These are phyloP conservation scores for Fusarium lateritium DNA, from an alignment of 2,329 filamentous ascomycete species.

Conservation along the genomic window DNA sequence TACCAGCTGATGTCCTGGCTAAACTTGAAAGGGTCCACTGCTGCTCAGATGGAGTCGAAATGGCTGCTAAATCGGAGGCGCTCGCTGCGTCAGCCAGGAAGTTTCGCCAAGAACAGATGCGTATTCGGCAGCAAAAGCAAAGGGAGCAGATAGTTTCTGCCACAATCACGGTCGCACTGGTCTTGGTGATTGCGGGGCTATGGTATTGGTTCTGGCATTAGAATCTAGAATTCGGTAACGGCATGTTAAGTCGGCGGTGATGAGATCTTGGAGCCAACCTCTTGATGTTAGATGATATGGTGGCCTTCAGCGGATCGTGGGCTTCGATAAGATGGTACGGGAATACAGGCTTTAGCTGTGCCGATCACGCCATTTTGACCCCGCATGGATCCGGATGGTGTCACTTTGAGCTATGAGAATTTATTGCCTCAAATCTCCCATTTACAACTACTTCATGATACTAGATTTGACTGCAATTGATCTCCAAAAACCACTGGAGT, in stretches of 20 bases:
- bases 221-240: too few relatives aligned
- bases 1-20: not conserved
- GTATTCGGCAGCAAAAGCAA: not conserved
- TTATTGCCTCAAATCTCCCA: conserved; percentile 12
- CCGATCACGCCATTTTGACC: conserved; percentile 35
- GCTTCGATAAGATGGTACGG: not conserved
- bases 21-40: not conserved
- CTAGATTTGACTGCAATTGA: not conserved
- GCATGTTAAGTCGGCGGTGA: accelerated
- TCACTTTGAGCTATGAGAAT: conserved; percentile 1
- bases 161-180: not conserved
- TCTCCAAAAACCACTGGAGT: not conserved
- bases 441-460: not conserved
- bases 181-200: not conserved
- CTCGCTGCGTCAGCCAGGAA: conserved; percentile 3
- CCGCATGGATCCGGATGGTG: conserved; percentile 13
- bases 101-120: conserved; percentile 9
- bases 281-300: not conserved
- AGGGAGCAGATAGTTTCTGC: not conserved
- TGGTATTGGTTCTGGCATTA: not conserved
- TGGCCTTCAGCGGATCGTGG: conserved; percentile 8
- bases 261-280: not conserved
- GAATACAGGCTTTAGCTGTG: not conserved
- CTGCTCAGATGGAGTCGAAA: not conserved
- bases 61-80: conserved; percentile 7